Evolutionary conservation across 805 yeast species (phyloP), one percentile per base, ranked within the genome.

Genomic region (Pichia manshurica): DNA sequence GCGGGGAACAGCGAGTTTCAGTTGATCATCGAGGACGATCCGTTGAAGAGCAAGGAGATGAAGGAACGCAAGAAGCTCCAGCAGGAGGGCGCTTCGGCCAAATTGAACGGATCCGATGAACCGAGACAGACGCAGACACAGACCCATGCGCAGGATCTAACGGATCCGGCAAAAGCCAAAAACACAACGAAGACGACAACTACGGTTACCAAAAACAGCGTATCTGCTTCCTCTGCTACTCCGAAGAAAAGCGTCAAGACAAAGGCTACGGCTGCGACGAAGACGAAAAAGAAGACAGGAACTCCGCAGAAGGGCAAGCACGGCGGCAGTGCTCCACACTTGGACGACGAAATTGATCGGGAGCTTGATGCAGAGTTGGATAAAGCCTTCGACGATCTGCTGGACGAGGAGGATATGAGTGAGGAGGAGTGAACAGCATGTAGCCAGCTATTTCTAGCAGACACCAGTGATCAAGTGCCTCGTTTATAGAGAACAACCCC

Each of bases 401-500:
- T 48, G 17, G 61, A 57, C 41, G 58, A 59, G 28, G 58, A 56
- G 15, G 64, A 48, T 10, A 56, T 55, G 49, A 60, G 62, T 46
- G 65, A 61, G 46, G 65, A 61, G 43, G 65, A 61, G 44, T 61
- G 47, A 8, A 5, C 29, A 25, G 10, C 10, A 7, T 10, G 10
- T 25, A 7, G 10, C 29, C 29, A 25, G 29, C 29, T 25, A 25
- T 25, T 8, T 8, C 29, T 12, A 7, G 20, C 12, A 34, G 37
- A 12, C 9, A 6, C 10, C 37, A 34, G 37, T 7, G 12, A 34
- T 6, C 19, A 20, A 12, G 12, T 17, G 6, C 12, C 19, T 12
- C 6, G 6, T n/a, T n/a, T n/a, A n/a, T n/a, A n/a, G n/a, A n/a
- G n/a, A n/a, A n/a, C n/a, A n/a, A n/a, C n/a, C n/a, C n/a, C n/a